Evolutionary conservation across 176 grass and related monocot genomes (phyloP).

Genomic region (Lolium rigidum): DNA sequence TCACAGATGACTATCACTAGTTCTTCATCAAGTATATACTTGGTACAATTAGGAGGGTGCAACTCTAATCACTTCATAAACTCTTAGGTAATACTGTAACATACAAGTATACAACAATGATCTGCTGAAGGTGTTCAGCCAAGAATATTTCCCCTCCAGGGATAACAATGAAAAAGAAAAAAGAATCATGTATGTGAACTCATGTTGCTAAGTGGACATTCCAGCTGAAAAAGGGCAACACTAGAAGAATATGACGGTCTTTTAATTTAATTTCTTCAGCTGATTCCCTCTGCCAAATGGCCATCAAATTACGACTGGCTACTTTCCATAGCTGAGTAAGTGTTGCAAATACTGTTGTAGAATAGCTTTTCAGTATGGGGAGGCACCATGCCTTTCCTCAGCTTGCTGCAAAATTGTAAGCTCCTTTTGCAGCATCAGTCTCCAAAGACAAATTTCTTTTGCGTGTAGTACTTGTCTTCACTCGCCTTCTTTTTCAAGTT

Average conservation of each 20-base stretch:
- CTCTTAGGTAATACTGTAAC: slow-evolving; percentile 36
- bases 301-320: slow-evolving; percentile 38
- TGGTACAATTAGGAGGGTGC: slow-evolving; percentile 44
- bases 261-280: slow-evolving; percentile 38
- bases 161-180: slow-evolving; percentile 44
- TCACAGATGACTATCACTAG: background rate
- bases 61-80: slow-evolving; percentile 47
- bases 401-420: slow-evolving; percentile 42
- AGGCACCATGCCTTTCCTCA: slow-evolving; percentile 23
- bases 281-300: slow-evolving; percentile 18
- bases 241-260: slow-evolving; percentile 37
- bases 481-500: slow-evolving; percentile 88
- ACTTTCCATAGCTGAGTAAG: slow-evolving; percentile 42
- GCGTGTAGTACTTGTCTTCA: slow-evolving; percentile 81
- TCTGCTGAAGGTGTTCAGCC: slow-evolving; percentile 41
- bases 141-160: slow-evolving; percentile 48
- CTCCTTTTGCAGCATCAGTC: slow-evolving; percentile 54
- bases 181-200: slow-evolving; percentile 55
- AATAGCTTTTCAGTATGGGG: slow-evolving; percentile 45
- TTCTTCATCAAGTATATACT: slow-evolving; percentile 16
- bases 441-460: slow-evolving; percentile 84
- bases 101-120: slow-evolving; percentile 59
- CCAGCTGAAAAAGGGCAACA: slow-evolving; percentile 33
- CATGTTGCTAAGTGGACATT: slow-evolving; percentile 39
- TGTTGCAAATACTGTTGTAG: slow-evolving; percentile 44